Conservation (phyloP, 768 basidiomycete species). For the Infundibulicybe gibba region DNA sequence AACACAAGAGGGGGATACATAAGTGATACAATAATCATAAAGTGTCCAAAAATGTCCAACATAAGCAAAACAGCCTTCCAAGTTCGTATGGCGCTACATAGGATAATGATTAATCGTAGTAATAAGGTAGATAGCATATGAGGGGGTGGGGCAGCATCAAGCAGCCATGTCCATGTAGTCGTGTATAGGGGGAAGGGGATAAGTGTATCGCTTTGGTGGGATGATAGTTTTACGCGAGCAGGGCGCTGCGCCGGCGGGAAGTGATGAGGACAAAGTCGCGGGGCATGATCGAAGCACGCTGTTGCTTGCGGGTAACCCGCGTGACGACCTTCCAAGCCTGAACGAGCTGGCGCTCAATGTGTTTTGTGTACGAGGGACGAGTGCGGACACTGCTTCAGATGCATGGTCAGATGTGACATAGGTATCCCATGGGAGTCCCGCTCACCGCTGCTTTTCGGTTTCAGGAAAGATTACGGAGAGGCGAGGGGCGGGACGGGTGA, state of each 20-base stretch:
- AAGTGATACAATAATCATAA: too few relatives aligned
- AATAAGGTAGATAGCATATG: too few relatives aligned
- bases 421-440: background rate
- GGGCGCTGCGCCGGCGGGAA: slow-evolving; percentile 48
- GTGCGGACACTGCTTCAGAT: slow-evolving; percentile 3
- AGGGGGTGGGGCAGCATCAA: too few relatives aligned
- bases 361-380: slow-evolving; percentile 33
- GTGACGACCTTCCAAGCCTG: slow-evolving; percentile 62
- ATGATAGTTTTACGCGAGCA: slow-evolving; percentile 21
- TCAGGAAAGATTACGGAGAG: slow-evolving; percentile 21
- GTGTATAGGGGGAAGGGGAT: background rate
- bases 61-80: too few relatives aligned
- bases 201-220: background rate
- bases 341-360: slow-evolving; percentile 54
- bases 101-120: too few relatives aligned
- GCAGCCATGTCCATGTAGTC: too few relatives aligned
- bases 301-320: slow-evolving; percentile 43
- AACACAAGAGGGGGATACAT: too few relatives aligned
- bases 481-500: slow-evolving; percentile 14
- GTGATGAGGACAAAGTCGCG: slow-evolving; percentile 64
- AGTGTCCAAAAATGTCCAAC: too few relatives aligned
- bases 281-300: slow-evolving; percentile 50
- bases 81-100: too few relatives aligned
- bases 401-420: too few relatives aligned
- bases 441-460: slow-evolving; percentile 10